phyloP scores from a whole-genome alignment of 306 rosid genomes.

The Abrus precatorius region DNA sequence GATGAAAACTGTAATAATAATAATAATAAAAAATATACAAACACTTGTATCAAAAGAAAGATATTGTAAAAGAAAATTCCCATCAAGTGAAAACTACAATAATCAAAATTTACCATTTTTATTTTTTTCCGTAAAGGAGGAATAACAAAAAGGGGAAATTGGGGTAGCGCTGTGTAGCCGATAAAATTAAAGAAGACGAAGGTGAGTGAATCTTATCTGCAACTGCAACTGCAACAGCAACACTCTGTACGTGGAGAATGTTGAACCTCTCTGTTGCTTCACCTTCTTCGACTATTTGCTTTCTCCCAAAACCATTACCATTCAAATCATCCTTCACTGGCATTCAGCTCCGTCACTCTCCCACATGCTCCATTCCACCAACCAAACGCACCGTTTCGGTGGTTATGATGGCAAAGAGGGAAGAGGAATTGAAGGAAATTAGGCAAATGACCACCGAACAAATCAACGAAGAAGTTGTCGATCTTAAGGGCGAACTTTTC shows the following conservation, averaged over 20 bases:
- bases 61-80: no score
- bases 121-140: neutral
- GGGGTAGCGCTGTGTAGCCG: neutral
- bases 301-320: slow-evolving; percentile 36
- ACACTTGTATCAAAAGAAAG: no score
- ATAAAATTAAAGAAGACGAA: neutral
- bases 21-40: no score
- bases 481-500: slow-evolving; percentile 91
- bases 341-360: slow-evolving; percentile 28
- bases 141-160: neutral
- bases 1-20: no score
- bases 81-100: no score
- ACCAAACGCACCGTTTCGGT: slow-evolving; percentile 48
- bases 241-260: slow-evolving; percentile 28
- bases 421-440: slow-evolving; percentile 78
- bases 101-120: no score
- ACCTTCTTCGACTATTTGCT: slow-evolving; percentile 41
- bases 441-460: slow-evolving; percentile 71
- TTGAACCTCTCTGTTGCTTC: slow-evolving; percentile 45
- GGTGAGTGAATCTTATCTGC: slow-evolving; percentile 37
- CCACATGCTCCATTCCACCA: slow-evolving; percentile 47
- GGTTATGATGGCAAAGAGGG: slow-evolving; percentile 91
- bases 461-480: slow-evolving; percentile 83
- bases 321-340: slow-evolving; percentile 44
- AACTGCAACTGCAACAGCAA: no score